These are phyloP conservation scores for Pistacia atlantica DNA, from an alignment of 345 rosid species.

Conservation along the genomic window DNA sequence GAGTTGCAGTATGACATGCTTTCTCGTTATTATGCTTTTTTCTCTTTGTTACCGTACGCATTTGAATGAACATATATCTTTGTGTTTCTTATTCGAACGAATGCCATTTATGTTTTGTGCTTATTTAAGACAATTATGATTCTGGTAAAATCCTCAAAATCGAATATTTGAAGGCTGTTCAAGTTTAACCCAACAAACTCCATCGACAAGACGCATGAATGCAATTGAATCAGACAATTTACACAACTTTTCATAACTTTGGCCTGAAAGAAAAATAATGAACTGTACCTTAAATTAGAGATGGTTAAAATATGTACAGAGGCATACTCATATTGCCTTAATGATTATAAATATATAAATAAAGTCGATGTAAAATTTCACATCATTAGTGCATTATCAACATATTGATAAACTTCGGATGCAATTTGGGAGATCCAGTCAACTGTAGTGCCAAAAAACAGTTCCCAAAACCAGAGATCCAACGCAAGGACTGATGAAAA, in stretches of 20 bases:
- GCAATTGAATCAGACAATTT: neutral
- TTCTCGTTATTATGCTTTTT: neutral
- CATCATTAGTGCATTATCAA: conserved; percentile 42
- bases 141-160: no score
- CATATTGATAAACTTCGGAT: conserved; percentile 35
- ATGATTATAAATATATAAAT: conserved; percentile 5
- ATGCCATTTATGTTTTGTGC: no score
- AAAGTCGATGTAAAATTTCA: conserved; percentile 15
- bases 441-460: conserved; percentile 61
- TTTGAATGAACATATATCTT: no score
- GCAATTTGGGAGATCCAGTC: conserved; percentile 60
- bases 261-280: neutral
- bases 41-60: no score
- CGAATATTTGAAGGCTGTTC: neutral
- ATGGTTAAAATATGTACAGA: conserved; percentile 11
- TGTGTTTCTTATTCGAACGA: no score
- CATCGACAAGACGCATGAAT: neutral
- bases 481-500: conserved; percentile 75
- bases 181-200: no score
- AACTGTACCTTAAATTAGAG: neutral
- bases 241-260: neutral
- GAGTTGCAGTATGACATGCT: neutral
- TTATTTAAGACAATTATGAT: no score
- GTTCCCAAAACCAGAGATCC: conserved; percentile 92
- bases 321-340: conserved; percentile 11